phyloP scores from a whole-genome alignment of 2,329 filamentous ascomycete genomes.

The Chalaropsis ovoidea region DNA sequence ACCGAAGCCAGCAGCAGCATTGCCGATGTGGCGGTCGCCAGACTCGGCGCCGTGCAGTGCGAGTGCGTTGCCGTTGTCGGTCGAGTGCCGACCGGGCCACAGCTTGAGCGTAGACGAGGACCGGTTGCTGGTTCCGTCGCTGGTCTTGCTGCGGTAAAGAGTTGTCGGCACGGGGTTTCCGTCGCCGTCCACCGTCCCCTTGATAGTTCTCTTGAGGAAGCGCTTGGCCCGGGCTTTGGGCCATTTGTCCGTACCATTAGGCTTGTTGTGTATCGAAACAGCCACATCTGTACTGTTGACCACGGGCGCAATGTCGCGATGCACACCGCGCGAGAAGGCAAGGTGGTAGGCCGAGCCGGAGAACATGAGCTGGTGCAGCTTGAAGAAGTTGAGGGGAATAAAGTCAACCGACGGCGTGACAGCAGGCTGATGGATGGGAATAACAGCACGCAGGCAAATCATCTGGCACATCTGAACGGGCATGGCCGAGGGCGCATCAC shows the following conservation, averaged over 20 bases:
- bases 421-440: slow-evolving; percentile 45
- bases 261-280: background rate
- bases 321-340: slow-evolving; percentile 50
- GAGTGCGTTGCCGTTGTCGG: slow-evolving; percentile 6
- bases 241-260: background rate
- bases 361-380: slow-evolving; percentile 53
- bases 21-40: slow-evolving; percentile 21
- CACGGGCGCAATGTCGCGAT: slow-evolving; percentile 49
- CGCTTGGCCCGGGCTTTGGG: slow-evolving; percentile 9
- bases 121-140: slow-evolving; percentile 29
- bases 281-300: slow-evolving; percentile 30
- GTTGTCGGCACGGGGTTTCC: slow-evolving; percentile 30
- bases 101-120: slow-evolving; percentile 33
- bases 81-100: slow-evolving; percentile 28
- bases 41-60: background rate
- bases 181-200: slow-evolving; percentile 29
- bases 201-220: slow-evolving; percentile 20
- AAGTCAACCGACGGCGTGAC: slow-evolving; percentile 46
- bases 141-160: slow-evolving; percentile 25
- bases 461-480: slow-evolving; percentile 30
- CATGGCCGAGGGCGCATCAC: background rate
- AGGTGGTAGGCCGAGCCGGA: slow-evolving; percentile 45
- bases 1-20: slow-evolving; percentile 33
- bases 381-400: slow-evolving; percentile 55
- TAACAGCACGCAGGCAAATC: slow-evolving; percentile 50